Base-by-base conservation (phyloP, 2,329 filamentous ascomycete species). In the Ascocoryne sarcoides region DNA sequence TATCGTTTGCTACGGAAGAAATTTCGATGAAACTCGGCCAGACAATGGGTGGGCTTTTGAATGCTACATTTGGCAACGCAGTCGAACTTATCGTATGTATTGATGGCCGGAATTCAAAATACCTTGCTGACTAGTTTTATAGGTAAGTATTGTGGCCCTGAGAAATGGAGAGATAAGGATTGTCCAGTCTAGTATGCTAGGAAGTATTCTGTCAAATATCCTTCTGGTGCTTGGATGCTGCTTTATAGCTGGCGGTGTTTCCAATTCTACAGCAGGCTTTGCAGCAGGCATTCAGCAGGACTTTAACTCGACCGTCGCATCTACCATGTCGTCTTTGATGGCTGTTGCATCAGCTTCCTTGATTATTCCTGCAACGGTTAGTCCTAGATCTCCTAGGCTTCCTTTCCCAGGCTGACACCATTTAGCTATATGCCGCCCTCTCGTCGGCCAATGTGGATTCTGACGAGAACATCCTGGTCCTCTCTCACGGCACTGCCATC, bases 111-210 rank as follows among this genome's bases (percentile, higher is more conserved):
- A 20, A 32, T 15, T 16, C 5, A 16, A 12, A 18, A 19, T 28
- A n/a, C 17, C 7, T 26, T 39, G 18, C 46, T 48, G 42, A 46
- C 40, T 17, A 21, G 12, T 15, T n/a, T 10, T 45, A 7, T 58
- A 90, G 84, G 85, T 94, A 59, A 94, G 86, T 61, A 90, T 96
- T 53, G 83, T 96, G 49, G 92, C 92, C 14, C 73, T 98, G 33
- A 77, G 71, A 50, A 79, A 92, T 53, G 78, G 79, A 48, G 84
- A 96, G 65, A 93, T 95, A 58, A 81, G 90, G 55, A 89, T 96
- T 50, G 90, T 96, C n/a, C 92, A 96, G 66, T 84, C 90, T 15
- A 94, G 87, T 49, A 96, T 96, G 89, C 79, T 96, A 23, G 90
- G 92, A 35, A 93, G 85, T 57, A 94, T 96, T 53, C 71, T 96